Base-by-base conservation (phyloP, 495 filamentous ascomycete species). In the Hypoxylon lenormandii region DNA sequence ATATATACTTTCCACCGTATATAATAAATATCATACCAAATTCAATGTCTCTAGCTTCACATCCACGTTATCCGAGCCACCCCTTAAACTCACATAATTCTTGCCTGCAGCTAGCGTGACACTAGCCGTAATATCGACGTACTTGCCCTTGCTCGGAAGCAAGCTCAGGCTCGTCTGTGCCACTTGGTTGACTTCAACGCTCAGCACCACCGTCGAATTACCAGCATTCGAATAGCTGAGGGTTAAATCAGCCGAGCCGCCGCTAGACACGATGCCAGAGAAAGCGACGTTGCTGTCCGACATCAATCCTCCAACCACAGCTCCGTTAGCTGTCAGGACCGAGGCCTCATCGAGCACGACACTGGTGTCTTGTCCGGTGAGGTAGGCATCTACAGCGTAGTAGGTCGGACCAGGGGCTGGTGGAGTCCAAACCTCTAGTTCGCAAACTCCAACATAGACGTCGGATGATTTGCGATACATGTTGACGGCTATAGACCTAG, bases 361-460 rank as follows among this genome's bases (percentile, higher is more conserved):
- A 4, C 37, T 30, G 0, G 74, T 74, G 12, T 65, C 64, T 30
- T 60, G 45, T 15, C 72, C 74, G 0, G 65, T 78, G 2, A 79
- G 63, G 23, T 75, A 74, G 12, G 75, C 72, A 67, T 79, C 77
- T 2, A 72, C 77, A 8, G 75, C 73, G 58, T 66, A 69, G 28
- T 75, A 74, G 3, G 51, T 57, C 18, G 76, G 74, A 0, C 70
- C 65, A 10, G 22, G 12, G 12, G 30, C 22, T 19, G 76, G 69
- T 7, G 71, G 74, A 12, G 64, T 71, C 78, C 77, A 80, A n/a
- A 80, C 74, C 46, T 80, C 75, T 15, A 80, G 59, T 57, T 80
- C 78, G 52, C 75, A 76, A 16, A 80, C 51, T 5, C 76, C 78
- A 7, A 80, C 78, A 22, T 49, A 77, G 18, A 69, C 46, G 0